phyloP scores from a whole-genome alignment of 108 stramenopile genomes.

The Cyclotella atomus region DNA sequence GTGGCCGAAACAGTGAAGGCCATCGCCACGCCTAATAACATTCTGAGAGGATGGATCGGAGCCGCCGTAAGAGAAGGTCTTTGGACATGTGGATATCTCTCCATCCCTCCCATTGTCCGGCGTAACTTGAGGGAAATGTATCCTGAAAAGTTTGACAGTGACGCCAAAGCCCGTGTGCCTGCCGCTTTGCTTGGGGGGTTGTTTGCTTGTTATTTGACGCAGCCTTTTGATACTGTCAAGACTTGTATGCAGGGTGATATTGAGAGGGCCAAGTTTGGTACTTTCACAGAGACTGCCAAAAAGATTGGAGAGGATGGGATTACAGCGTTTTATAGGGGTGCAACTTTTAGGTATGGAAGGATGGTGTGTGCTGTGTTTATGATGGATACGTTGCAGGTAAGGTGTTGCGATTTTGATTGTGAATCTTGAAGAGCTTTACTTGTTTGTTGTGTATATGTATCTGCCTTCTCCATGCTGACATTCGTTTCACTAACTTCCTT shows the following conservation, averaged over 20 bases:
- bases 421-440: not conserved
- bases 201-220: constrained; percentile 90
- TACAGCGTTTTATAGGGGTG: constrained; percentile 90
- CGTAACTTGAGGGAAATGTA: constrained; percentile 71
- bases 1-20: constrained; percentile 53
- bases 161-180: constrained; percentile 87
- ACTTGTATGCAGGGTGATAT: constrained; percentile 97
- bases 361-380: constrained; percentile 93
- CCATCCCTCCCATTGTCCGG: constrained; percentile 89
- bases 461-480: not conserved
- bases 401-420: not conserved
- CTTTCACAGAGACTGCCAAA: constrained; percentile 75
- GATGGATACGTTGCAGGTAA: constrained; percentile 81
- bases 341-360: constrained; percentile 92
- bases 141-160: constrained; percentile 80
- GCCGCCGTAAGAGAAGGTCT: constrained; percentile 88
- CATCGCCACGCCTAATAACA: constrained; percentile 68
- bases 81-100: constrained; percentile 92
- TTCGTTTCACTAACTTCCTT: not conserved
- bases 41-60: constrained; percentile 82
- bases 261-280: constrained; percentile 77
- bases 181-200: constrained; percentile 88
- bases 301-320: constrained; percentile 73
- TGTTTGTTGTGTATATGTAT: not conserved
- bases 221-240: constrained; percentile 93